Evolutionary conservation across 2,329 filamentous ascomycete species (phyloP), one percentile per base, ranked within the genome.

Genomic region (Diaporthe eres): DNA sequence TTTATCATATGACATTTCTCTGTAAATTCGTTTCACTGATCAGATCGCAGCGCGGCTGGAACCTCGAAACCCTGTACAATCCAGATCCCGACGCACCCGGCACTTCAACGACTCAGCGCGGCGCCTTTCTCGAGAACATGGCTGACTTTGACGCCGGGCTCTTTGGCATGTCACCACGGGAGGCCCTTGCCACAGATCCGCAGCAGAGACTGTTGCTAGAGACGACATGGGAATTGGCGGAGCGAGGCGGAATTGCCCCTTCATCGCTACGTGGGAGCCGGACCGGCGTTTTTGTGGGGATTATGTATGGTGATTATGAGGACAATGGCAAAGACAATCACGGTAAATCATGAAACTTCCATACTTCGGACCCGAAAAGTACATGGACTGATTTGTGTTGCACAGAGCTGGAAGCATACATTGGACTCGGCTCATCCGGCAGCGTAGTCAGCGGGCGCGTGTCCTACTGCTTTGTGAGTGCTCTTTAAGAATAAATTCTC

Each of bases 241-340:
- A 81, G 57, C 67, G 74, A 37, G 77, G 81, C 17, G 79, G 79
- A n/a, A 71, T 78, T 1, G 77, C 78, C 1, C 74, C 77, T 7
- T 76, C 77, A 19, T 71, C 68, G 22, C 70, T 80, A 2, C 71
- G 67, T n/a, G 79, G 78, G 10, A 77, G 53, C 3, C 75, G 82
- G 31, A 83, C 81, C 2, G 80, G 77, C 1, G 80, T 82, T 1
- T 84, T 81, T 25, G 78, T 80, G 1, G 79, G 79, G 0, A 78
- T 81, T 9, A 79, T 78, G 55, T 78, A 73, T 5, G 57, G 49
- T 7, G 82, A 84, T 67, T 83, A 82, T 51, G 63, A 74, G 9
- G 70, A 44, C 17, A 74, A 34, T 8, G 71, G 71, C 8, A 74
- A 68, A 22, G 25, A 57, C 1, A 63, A 57, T 4, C 65, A n/a